Percentiles rank a stretch among this genome's conserved stretches.
These are phyloP conservation scores for Urostyla sp. DNA, from an alignment of 73 alveolate species.

Conservation along the genomic window DNA sequence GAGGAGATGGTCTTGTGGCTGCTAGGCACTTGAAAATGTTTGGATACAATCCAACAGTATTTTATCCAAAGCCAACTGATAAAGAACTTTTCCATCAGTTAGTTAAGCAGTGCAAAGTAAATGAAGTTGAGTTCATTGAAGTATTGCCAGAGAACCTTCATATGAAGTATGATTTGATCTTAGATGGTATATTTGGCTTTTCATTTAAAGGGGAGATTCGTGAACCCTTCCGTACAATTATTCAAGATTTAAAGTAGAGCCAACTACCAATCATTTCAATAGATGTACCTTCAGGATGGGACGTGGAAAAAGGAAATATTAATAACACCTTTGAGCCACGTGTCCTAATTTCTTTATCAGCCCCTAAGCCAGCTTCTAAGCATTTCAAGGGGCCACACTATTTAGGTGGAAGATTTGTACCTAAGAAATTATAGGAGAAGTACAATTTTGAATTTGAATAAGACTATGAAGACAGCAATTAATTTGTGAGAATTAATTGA, in stretches of 20 bases:
- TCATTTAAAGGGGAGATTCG: slow-evolving; percentile 97
- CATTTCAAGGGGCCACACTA: slow-evolving; percentile 92
- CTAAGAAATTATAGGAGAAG: slow-evolving; percentile 78
- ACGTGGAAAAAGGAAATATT: slow-evolving; percentile 96
- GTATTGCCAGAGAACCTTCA: slow-evolving; percentile 53
- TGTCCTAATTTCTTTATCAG: slow-evolving; percentile 90
- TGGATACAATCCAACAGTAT: slow-evolving; percentile 88
- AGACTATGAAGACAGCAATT: slow-evolving; percentile 19
- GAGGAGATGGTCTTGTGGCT: slow-evolving; percentile 98
- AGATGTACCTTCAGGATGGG: slow-evolving; percentile 99
- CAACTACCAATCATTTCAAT: slow-evolving; percentile 88
- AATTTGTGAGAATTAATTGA: slow-evolving; percentile 5
- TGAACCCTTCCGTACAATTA: slow-evolving; percentile 92
- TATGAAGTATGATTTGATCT: slow-evolving; percentile 73
- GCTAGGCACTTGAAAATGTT: slow-evolving; percentile 94
- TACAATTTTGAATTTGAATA: slow-evolving; percentile 58
- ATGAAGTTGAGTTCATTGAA: slow-evolving; percentile 64
- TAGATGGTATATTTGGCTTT: slow-evolving; percentile 97
- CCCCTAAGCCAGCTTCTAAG: slow-evolving; percentile 95
- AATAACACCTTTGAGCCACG: slow-evolving; percentile 83
- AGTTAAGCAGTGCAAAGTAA: slow-evolving; percentile 81
- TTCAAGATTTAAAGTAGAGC: slow-evolving; percentile 76
- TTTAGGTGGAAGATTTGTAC: slow-evolving; percentile 98
- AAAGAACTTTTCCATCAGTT: slow-evolving; percentile 82
- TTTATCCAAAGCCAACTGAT: slow-evolving; percentile 89